These are phyloP conservation scores for Tympanopsis confertula DNA, from an alignment of 2,329 filamentous ascomycete genomes.

Conservation along the genomic window DNA sequence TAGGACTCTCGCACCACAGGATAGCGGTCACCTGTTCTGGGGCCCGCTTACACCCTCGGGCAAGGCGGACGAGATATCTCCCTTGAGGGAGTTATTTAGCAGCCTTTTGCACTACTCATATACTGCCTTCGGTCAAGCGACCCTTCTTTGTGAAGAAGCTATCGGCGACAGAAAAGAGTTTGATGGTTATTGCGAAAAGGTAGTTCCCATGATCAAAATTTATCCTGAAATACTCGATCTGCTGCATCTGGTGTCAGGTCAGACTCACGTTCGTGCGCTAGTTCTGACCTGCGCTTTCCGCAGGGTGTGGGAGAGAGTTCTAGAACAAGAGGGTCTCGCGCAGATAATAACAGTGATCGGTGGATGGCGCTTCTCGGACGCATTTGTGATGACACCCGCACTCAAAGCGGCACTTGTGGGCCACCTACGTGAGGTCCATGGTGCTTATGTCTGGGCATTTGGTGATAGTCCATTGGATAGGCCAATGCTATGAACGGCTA, in stretches of 20 bases:
- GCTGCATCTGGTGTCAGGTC: constrained; percentile 22
- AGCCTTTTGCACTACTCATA: constrained; percentile 38
- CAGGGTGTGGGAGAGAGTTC: constrained; percentile 40
- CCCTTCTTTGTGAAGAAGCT: constrained; percentile 36
- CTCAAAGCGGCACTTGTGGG: constrained; percentile 36
- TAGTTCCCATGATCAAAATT: constrained; percentile 27
- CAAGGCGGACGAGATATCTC: constrained; percentile 6
- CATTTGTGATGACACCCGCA: constrained; percentile 34
- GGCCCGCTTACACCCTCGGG: constrained; percentile 6
- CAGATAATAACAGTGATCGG: constrained; percentile 36
- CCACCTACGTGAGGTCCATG: constrained; percentile 19
- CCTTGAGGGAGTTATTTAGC: constrained; percentile 32
- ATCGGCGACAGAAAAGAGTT: constrained; percentile 22
- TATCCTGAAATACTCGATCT: constrained; percentile 34
- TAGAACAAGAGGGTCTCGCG: constrained; percentile 28
- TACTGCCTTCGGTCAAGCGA: constrained; percentile 39
- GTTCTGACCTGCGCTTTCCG: constrained; percentile 43
- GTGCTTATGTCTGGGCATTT: constrained; percentile 37
- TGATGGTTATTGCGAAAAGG: constrained; percentile 27
- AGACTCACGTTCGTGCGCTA: constrained; percentile 22
- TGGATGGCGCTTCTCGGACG: constrained; percentile 31
- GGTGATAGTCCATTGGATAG: constrained; percentile 50
- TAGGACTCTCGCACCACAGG: constrained; percentile 36
- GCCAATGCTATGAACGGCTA: constrained; percentile 38
- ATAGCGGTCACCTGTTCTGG: constrained; percentile 41